These are phyloP conservation scores for Penicillium ochrochloron DNA, from an alignment of 495 filamentous ascomycete species.

Conservation along the genomic window DNA sequence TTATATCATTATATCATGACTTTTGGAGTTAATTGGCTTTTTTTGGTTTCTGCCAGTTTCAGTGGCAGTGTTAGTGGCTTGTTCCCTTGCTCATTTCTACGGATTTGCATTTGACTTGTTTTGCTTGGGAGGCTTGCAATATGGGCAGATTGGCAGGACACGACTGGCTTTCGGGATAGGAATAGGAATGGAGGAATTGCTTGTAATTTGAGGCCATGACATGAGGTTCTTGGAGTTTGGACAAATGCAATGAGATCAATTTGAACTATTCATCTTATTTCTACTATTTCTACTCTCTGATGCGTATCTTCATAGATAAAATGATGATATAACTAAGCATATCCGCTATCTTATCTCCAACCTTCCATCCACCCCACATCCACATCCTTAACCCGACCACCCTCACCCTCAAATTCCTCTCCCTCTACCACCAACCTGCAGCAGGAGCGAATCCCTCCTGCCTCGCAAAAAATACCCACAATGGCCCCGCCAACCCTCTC, in stretches of 20 bases:
- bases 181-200: not conserved
- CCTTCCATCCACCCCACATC: conserved; percentile 10
- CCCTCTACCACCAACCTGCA: conserved; percentile 8
- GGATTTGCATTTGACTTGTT: not conserved
- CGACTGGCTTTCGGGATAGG: conserved; percentile 5
- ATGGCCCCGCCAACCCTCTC: conserved; percentile 22
- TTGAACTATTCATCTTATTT: not conserved
- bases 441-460: not conserved
- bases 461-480: not conserved
- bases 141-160: conserved; percentile 25
- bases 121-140: conserved; percentile 1
- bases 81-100: not conserved
- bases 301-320: not conserved
- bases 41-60: not conserved
- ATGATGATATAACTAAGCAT: conserved; percentile 4
- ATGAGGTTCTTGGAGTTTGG: not conserved
- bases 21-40: not conserved
- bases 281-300: not conserved
- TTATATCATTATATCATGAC: conserved; percentile 11
- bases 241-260: not conserved
- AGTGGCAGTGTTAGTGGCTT: not conserved
- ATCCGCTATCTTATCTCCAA: conserved; percentile 15
- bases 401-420: conserved; percentile 19
- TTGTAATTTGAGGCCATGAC: conserved; percentile 2
- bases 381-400: conserved; percentile 12